Conservation (phyloP, 2,329 filamentous ascomycete species). For the Talaromyces rugulosus region DNA sequence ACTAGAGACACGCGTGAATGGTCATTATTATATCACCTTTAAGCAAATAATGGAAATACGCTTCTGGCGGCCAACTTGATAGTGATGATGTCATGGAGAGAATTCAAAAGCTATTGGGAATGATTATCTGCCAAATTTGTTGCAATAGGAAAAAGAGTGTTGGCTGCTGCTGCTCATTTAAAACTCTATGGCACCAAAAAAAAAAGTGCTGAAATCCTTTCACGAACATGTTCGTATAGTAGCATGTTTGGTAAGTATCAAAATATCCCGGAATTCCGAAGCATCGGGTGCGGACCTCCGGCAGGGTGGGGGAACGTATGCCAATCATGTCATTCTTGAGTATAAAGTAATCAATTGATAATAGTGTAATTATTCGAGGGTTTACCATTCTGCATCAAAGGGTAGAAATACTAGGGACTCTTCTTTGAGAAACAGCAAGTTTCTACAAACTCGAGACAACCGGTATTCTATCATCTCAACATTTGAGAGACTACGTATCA, state of each 20-base stretch:
- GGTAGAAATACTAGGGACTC: not conserved
- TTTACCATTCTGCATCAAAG: not conserved
- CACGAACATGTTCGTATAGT: not conserved
- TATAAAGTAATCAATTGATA: not conserved
- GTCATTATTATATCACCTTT: not conserved
- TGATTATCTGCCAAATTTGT: not conserved
- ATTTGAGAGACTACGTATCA: not conserved
- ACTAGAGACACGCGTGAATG: not conserved
- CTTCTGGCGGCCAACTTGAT: not conserved
- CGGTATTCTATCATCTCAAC: not conserved
- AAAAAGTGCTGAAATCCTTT: not conserved
- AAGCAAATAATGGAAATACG: not conserved
- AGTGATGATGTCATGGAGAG: not conserved
- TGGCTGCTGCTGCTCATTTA: not conserved
- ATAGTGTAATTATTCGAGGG: not conserved
- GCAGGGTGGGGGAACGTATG: not conserved
- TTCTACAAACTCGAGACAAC: not conserved
- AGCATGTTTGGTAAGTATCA: not conserved
- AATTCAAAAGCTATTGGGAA: not conserved
- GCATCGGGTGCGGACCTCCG: not conserved
- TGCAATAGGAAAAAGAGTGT: not conserved
- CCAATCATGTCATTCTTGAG: not conserved
- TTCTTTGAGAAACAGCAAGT: not conserved
- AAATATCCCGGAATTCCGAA: not conserved
- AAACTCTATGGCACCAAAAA: not conserved